These are phyloP conservation scores for Brassica balearica DNA, from an alignment of 441 rosid genomes.

Conservation along the genomic window DNA sequence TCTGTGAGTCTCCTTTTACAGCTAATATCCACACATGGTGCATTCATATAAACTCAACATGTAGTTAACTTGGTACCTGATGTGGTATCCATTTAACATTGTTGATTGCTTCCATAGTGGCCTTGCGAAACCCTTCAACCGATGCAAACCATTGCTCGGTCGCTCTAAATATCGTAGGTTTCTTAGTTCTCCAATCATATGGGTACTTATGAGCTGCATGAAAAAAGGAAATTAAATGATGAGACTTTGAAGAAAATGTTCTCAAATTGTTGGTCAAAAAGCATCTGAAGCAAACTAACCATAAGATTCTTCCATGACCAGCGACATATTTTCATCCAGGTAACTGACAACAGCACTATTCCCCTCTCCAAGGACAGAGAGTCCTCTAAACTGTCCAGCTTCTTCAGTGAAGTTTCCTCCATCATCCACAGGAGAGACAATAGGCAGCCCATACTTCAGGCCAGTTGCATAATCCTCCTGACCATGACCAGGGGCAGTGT, in stretches of 20 bases:
- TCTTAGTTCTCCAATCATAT: constrained; percentile 97
- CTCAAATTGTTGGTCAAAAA: constrained; percentile 19
- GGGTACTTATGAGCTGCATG: constrained; percentile 91
- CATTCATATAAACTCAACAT: constrained; percentile 18
- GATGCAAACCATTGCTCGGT: constrained; percentile 99
- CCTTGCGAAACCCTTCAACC: constrained; percentile 86
- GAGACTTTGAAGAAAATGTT: constrained; percentile 18
- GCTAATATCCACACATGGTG: constrained; percentile 19
- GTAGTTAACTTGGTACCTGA: constrained; percentile 67
- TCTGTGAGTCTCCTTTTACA: not conserved
- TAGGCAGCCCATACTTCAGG: constrained; percentile 84
- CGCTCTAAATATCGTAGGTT: constrained; percentile 97
- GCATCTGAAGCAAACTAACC: constrained; percentile 53
- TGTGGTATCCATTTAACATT: constrained; percentile 89
- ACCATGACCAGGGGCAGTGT: constrained; percentile 99
- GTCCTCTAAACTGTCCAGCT: constrained; percentile 87
- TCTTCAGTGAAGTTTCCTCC: constrained; percentile 95
- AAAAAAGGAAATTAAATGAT: constrained; percentile 35
- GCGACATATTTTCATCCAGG: constrained; percentile 73
- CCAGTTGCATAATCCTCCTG: constrained; percentile 96
- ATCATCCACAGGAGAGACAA: constrained; percentile 89
- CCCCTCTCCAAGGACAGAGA: constrained; percentile 95
- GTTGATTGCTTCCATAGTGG: constrained; percentile 85
- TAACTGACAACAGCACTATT: constrained; percentile 80
- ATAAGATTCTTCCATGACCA: constrained; percentile 92